Base-by-base conservation (phyloP, 2,329 filamentous ascomycete genomes). In the Trichoderma atrobrunneum region DNA sequence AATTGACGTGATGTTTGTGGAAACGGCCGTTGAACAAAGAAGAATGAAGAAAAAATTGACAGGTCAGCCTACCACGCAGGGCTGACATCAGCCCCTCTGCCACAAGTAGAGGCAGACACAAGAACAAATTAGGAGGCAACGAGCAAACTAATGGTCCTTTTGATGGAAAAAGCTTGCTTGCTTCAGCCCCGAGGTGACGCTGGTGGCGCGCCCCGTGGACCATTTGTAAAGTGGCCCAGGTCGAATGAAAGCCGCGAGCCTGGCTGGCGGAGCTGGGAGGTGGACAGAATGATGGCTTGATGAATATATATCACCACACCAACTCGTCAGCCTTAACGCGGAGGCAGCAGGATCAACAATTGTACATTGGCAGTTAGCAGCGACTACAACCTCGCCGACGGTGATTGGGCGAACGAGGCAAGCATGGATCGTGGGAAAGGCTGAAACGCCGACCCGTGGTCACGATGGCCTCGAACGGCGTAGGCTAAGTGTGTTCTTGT, bases 241-340 rank as follows among this genome's bases (percentile, higher is more conserved):
- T 32, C 26, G 54, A 69, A 32, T 32, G 34, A 60, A 60, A 36
- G 65, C 30, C 43, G 39, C 39, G 39, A 43, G 39, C 39, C 39
- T 43, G 39, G 39, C 39, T 43, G 34, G 56, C n/a, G 56, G 65
- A 32, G 18, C 26, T 32, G 3, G 32, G 12, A 51, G 24, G 21
- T 54, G 32, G 59, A 48, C n/a, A 61, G 14, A 32, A 24, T 26
- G 24, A 36, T 18, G 16, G 34, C 54, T 30, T 57, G 59, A 18
- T 43, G 11, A 62, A n/a, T 54, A 36, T 24, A 62, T 70, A 51
- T 62, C 66, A 70, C 24, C 39, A 70, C 66, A 62, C 66, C 66
- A 70, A 51, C 66, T 70, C 43, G 66, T 70, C 66, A 70, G 66
- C 66, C 66, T 70, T 70, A 62, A 70, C 66, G 56, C 56, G 54